phyloP scores from a whole-genome alignment of 371 early-diverging fungal genomes.

The Nematocida major region DNA sequence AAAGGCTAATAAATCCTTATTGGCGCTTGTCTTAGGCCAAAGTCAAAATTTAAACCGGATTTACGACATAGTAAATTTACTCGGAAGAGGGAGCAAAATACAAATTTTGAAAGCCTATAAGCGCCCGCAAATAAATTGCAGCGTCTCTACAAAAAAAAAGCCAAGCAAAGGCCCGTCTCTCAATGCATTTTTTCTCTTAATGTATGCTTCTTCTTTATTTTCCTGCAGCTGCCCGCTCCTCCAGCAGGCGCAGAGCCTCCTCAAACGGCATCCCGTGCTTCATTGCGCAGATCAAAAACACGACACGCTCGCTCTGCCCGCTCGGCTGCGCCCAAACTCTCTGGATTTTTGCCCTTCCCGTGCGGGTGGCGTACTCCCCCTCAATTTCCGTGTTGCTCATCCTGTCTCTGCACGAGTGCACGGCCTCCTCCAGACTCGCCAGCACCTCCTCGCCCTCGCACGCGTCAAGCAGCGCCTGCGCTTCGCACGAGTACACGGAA shows the following conservation, averaged over 20 bases:
- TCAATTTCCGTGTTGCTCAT: neutral
- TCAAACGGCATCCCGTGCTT: conserved; percentile 13
- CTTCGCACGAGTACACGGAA: neutral
- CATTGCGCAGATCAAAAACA: conserved; percentile 24
- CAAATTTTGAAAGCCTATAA: no score
- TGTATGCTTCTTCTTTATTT: no score
- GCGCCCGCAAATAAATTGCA: no score
- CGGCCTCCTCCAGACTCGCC: neutral
- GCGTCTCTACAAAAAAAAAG: no score
- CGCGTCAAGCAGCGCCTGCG: neutral
- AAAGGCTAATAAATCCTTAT: no score
- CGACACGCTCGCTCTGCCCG: neutral
- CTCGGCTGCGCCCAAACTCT: neutral
- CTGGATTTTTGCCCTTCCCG: neutral
- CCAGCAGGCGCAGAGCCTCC: neutral
- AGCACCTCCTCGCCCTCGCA: neutral
- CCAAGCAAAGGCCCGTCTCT: no score
- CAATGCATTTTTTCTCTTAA: no score
- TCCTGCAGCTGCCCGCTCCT: neutral
- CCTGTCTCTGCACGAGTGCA: conserved; percentile 23
- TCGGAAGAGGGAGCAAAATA: no score
- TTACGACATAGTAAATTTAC: no score
- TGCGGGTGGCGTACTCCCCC: conserved; percentile 6
- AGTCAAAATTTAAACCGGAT: no score
- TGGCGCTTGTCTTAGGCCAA: no score